phyloP scores from a whole-genome alignment of 2,329 filamentous ascomycete genomes.

The Bipolaris zeicola region DNA sequence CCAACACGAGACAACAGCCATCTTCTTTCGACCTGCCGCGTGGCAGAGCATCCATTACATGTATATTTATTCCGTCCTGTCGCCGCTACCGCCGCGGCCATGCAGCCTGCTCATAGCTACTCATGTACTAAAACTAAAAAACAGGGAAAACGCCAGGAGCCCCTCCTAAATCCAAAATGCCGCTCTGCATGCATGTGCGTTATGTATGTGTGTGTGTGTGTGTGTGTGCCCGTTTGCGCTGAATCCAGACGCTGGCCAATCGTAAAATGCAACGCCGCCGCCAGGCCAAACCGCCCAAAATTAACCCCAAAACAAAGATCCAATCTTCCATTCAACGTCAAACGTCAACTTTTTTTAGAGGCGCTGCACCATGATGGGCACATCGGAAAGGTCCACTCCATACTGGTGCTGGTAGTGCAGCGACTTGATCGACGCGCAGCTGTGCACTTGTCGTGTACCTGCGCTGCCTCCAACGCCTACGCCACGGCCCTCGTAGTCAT shows the following conservation, averaged over 20 bases:
- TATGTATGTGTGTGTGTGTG: too few species aligned
- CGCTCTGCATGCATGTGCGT: conserved; percentile 4
- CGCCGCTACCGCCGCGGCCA: conserved; percentile 1
- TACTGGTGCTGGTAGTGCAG: conserved; percentile 36
- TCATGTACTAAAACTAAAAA: conserved; percentile 15
- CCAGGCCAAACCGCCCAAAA: background rate
- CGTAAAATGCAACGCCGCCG: conserved; percentile 6
- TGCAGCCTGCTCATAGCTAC: conserved; percentile 7
- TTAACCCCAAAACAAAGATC: background rate
- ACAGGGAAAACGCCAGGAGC: conserved; percentile 17
- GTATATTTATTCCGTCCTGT: conserved; percentile 17
- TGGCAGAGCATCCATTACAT: conserved; percentile 8
- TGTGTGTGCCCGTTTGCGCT: background rate
- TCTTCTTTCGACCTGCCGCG: background rate
- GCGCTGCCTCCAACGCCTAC: conserved; percentile 46
- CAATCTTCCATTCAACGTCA: background rate
- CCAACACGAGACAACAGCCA: background rate
- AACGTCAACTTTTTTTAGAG: conserved; percentile 2
- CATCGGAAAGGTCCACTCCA: conserved; percentile 42
- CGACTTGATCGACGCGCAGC: conserved; percentile 37
- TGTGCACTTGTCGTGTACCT: conserved; percentile 42
- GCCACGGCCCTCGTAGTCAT: conserved; percentile 43
- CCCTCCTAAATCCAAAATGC: conserved; percentile 11
- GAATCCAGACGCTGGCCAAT: conserved; percentile 12
- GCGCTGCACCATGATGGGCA: conserved; percentile 39